Evolutionary conservation across 2,329 filamentous ascomycete genomes (phyloP), one percentile per base, ranked within the genome.

Genomic region (Aspergillus sp.): DNA sequence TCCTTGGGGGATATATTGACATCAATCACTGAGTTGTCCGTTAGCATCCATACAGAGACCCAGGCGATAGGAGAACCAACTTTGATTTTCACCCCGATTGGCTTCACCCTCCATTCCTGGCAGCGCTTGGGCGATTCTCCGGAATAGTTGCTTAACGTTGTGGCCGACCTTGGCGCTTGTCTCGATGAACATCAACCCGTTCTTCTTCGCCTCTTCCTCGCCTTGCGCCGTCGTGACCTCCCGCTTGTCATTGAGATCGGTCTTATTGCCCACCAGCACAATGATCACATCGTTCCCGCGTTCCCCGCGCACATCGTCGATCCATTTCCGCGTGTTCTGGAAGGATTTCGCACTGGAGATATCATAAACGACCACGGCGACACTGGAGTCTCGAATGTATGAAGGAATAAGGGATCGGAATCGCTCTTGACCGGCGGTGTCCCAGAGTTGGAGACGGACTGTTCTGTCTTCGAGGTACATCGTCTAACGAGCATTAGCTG

Each of bases 381-480:
- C 93, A 56, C 83, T 93, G 14, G 86, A 94, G 69, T 98, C 93
- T 52, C 93, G 86, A 55, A 98, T 98, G 67, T 98, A 98, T 14
- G 86, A 95, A 34, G 93, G 93, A 48, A 98, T 98, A 54, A 98
- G 66, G 55, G 85, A 93, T 61, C 93, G 82, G 69, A 98, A 98
- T 48, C 91, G 78, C 66, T 98, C 91, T 63, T 98, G 91, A 41
- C 91, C 91, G 29, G 91, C 91, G 4, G 91, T 98, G 62, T 98
- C 91, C 91, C 91, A 98, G 42, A 98, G 75, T 61, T 98, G 91
- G 61, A 98, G 74, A 55, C 93, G 83, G 41, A 98, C 91, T 26
- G 91, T 98, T 59, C 91, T 78, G 69, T 98, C 91, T 68, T 98
- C 91, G 41, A 98, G 81, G 66, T 98, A 98, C 93, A 98, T 98